Conservation (phyloP, 805 yeast genomes). For the Yarrowia hollandica region DNA sequence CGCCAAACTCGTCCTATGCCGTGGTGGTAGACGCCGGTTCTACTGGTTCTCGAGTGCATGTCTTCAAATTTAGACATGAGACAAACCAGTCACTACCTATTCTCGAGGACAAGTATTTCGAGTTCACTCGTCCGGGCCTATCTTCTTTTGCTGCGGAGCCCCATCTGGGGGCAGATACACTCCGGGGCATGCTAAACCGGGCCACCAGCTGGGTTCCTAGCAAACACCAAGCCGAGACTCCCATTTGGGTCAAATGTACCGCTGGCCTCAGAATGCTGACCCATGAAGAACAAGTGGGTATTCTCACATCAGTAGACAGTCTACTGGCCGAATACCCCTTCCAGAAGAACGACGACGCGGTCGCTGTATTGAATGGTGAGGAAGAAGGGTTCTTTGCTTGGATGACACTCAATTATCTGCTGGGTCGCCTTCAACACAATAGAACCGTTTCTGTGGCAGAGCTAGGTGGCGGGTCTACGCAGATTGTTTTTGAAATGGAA, state of each 20-base stretch:
- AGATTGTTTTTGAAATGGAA: constrained; percentile 94
- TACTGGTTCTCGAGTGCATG: constrained; percentile 91
- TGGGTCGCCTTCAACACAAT: constrained; percentile 49
- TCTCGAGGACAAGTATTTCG: constrained; percentile 72
- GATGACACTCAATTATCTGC: constrained; percentile 89
- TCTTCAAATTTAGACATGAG: constrained; percentile 73
- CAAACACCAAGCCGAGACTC: constrained; percentile 71
- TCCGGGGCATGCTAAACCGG: constrained; percentile 72
- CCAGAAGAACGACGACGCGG: constrained; percentile 69
- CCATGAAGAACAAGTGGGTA: constrained; percentile 62
- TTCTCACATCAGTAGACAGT: constrained; percentile 67
- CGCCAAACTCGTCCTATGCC: constrained; percentile 49
- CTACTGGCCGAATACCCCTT: constrained; percentile 84
- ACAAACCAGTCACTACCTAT: constrained; percentile 78
- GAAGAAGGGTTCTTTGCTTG: constrained; percentile 98
- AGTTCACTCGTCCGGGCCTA: constrained; percentile 88
- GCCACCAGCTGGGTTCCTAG: constrained; percentile 78
- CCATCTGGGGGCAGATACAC: constrained; percentile 76
- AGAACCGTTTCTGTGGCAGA: constrained; percentile 97
- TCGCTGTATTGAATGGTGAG: constrained; percentile 89
- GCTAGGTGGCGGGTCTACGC: constrained; percentile 98
- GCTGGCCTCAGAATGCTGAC: constrained; percentile 92
- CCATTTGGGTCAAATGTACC: constrained; percentile 86
- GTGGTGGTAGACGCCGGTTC: constrained; percentile 97
- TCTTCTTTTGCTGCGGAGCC: constrained; percentile 80